Evolutionary conservation across 2,329 filamentous ascomycete species (phyloP), one percentile per base, ranked within the genome.

Genomic region (Colletotrichum plurivorum): DNA sequence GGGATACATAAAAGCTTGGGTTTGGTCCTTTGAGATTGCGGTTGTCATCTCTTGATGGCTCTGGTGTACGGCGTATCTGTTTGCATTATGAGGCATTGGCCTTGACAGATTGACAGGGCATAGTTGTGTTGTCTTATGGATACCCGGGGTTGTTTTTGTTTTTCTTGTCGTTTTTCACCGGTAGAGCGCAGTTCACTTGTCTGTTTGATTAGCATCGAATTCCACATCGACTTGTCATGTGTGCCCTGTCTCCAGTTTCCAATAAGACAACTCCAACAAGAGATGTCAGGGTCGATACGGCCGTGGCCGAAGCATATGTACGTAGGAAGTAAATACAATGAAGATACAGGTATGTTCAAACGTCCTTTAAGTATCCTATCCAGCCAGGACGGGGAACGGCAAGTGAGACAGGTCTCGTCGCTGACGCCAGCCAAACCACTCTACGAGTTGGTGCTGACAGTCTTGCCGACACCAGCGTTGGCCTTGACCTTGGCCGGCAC

Each of bases 401-500:
- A 27, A 27, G n/a, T 12, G 6, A 13, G 6, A 8, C 20, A 12
- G 3, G 20, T 13, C 20, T 6, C 10, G 51, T 55, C 52, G n/a
- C 22, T 55, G 12, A 31, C 7, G 49, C 4, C 49, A 31, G 27
- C 15, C 22, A n/a, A 9, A 7, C 6, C 18, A 20, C 16, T 22
- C 10, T 27, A 64, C 15, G 53, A 22, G 49, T 65, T 69, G 7
- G 61, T 69, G 66, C 66, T 69, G 18, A 61, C 48, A 16, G 61
- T 69, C 63, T 71, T 76, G 6, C 75, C 75, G 52, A 75, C 65
- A 46, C 75, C 75, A 22, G 75, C 74, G 51, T 71, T 72, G 18
- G 67, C 69, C 54, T 69, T 71, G 4, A 76, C 75, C 39, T 72
- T 73, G 27, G 68, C 57, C 1, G 73, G 71, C 8, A 75, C 74